phyloP scores from a whole-genome alignment of 1,139 yeast genomes.

The Suzukiozyma palmioleophila region DNA sequence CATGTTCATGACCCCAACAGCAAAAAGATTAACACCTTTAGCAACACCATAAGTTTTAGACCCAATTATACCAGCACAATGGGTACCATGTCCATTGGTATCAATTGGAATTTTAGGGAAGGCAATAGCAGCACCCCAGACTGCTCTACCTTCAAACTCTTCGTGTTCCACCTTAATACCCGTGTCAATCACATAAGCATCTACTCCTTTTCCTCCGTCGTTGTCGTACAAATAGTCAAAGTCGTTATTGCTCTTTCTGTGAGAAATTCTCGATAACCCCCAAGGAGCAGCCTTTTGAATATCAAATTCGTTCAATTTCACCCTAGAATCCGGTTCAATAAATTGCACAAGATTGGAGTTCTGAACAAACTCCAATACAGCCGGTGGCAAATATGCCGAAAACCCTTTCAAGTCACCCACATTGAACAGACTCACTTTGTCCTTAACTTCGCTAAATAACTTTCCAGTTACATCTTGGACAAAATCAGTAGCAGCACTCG shows the following conservation, averaged over 20 bases:
- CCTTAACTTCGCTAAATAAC: slow-evolving; percentile 25
- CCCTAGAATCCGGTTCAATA: slow-evolving; percentile 33
- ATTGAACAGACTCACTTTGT: slow-evolving; percentile 37
- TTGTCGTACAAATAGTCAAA: slow-evolving; percentile 39
- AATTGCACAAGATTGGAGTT: slow-evolving; percentile 28
- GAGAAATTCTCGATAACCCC: slow-evolving; percentile 38
- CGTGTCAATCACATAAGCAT: slow-evolving; percentile 42
- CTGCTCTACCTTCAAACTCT: slow-evolving; percentile 41
- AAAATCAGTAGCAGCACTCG: slow-evolving; percentile 33
- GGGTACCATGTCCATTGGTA: slow-evolving; percentile 55
- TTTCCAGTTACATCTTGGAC: slow-evolving; percentile 7
- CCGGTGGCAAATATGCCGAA: slow-evolving; percentile 28
- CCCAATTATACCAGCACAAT: slow-evolving; percentile 45
- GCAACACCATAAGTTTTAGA: slow-evolving; percentile 41
- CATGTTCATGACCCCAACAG: slow-evolving; percentile 39
- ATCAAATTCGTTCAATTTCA: slow-evolving; percentile 30
- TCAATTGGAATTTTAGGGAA: slow-evolving; percentile 33
- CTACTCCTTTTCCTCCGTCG: slow-evolving; percentile 42
- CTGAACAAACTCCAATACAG: slow-evolving; percentile 22
- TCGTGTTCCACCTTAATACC: slow-evolving; percentile 39
- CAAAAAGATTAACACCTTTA: slow-evolving; percentile 38
- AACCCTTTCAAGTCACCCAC: slow-evolving; percentile 30
- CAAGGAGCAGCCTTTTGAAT: slow-evolving; percentile 38
- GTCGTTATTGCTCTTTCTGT: slow-evolving; percentile 42
- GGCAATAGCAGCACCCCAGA: slow-evolving; percentile 40